A percentile compares a stretch with the other conserved stretches of the same genome.
These are phyloP conservation scores for Ascochyta pisi DNA, from an alignment of 2,329 filamentous ascomycete species.

Conservation along the genomic window DNA sequence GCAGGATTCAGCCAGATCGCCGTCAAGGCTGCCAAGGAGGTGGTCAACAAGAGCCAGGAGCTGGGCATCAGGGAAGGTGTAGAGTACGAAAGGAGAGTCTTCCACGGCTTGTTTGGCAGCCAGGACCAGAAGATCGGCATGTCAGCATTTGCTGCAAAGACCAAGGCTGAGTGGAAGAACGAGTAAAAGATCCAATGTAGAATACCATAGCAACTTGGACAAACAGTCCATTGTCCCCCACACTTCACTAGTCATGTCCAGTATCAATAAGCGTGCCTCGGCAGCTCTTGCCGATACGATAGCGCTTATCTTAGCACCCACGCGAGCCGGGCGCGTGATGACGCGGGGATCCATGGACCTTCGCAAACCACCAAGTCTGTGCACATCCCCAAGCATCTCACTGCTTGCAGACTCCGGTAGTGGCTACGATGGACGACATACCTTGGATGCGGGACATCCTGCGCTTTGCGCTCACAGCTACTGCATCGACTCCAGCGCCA, in stretches of 20 bases:
- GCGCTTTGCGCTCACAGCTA: conserved; percentile 34
- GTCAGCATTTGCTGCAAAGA: conserved; percentile 94
- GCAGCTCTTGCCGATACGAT: conserved; percentile 1
- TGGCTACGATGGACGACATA: conserved; percentile 15
- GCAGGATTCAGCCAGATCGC: conserved; percentile 86
- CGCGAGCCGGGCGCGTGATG: conserved; percentile 13
- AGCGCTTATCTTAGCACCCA: conserved; percentile 13
- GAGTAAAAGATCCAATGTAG: conserved; percentile 58
- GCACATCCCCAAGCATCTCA: neutral
- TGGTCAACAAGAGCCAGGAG: conserved; percentile 99
- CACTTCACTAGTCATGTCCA: neutral
- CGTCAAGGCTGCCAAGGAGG: conserved; percentile 90
- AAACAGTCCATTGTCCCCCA: neutral
- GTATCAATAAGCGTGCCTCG: neutral
- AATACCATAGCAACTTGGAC: neutral
- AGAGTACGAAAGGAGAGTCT: conserved; percentile 91
- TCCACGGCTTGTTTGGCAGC: conserved; percentile 92
- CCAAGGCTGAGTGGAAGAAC: conserved; percentile 89
- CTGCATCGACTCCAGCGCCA: conserved; percentile 28
- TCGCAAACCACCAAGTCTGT: neutral
- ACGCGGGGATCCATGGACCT: neutral
- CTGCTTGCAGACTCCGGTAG: neutral
- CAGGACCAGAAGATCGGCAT: conserved; percentile 96
- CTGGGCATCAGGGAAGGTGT: conserved; percentile 85
- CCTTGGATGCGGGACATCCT: conserved; percentile 35